These are phyloP conservation scores for Canavalia gladiata DNA, from an alignment of 306 rosid genomes.

Conservation along the genomic window DNA sequence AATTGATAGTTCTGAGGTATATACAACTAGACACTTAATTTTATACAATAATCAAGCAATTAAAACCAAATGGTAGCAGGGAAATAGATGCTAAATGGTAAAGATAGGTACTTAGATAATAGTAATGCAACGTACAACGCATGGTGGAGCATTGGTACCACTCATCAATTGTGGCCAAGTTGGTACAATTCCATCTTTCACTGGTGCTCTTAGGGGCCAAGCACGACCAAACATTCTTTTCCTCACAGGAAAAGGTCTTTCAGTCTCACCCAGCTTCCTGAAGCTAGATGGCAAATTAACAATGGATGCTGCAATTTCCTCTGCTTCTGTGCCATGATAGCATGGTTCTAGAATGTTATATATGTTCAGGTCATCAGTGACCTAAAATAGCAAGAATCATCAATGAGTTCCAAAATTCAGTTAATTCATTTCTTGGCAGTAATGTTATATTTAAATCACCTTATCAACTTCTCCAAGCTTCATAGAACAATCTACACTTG, in stretches of 20 bases:
- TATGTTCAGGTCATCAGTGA: constrained; percentile 66
- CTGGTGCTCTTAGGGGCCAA: constrained; percentile 96
- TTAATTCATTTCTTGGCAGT: constrained; percentile 20
- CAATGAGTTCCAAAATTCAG: constrained; percentile 36
- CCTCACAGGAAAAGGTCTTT: constrained; percentile 86
- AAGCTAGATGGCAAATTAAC: constrained; percentile 75
- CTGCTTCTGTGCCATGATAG: constrained; percentile 61
- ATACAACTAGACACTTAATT: constrained; percentile 1
- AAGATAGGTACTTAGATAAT: neutral
- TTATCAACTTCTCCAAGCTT: constrained; percentile 69
- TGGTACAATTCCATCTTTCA: constrained; percentile 84
- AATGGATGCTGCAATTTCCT: constrained; percentile 48
- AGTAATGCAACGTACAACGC: constrained; percentile 72
- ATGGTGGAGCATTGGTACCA: constrained; percentile 67
- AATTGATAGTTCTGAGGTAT: constrained; percentile 2
- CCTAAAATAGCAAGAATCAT: constrained; percentile 57
- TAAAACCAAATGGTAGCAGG: constrained; percentile 6
- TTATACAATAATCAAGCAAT: constrained; percentile 1
- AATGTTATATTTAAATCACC: constrained; percentile 57
- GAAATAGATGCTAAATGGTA: constrained; percentile 21
- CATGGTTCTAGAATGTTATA: constrained; percentile 95
- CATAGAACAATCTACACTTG: constrained; percentile 49
- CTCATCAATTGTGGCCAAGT: constrained; percentile 81
- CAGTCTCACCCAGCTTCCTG: constrained; percentile 76
- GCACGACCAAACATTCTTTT: constrained; percentile 96